Evolutionary conservation across 2,329 filamentous ascomycete genomes (phyloP), one percentile per base, ranked within the genome.

Genomic region (Sclerotinia glacialis): DNA sequence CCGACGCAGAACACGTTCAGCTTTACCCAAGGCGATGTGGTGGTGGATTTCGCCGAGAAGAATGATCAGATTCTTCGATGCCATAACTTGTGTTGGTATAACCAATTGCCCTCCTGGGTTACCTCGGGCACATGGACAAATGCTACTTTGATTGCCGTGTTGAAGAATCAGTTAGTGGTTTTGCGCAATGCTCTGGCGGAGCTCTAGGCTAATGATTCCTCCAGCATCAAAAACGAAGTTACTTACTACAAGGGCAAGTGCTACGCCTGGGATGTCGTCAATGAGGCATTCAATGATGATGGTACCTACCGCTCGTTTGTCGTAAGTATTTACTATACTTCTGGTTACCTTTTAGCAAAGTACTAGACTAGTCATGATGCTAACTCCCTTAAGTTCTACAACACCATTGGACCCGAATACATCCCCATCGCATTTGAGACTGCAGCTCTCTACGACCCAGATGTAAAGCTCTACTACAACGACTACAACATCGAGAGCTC

Each of bases 211-310:
- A 52, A 66, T 21, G 11, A 26, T 34, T 5, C 16, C 4, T 16
- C 4, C 37, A 66, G 64, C 76, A 86, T 91, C 70, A 80, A 82
- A 68, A 81, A 83, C 69, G 85, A 83, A 60, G 83, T 86, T 4
- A 80, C 78, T 12, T 82, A 88, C 74, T 89, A 84, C 78, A 84
- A 84, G 75, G 83, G 84, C 65, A 79, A 84, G 71, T 87, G 86
- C 76, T 85, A 85, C 74, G 80, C 82, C 40, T 90, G 86, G 86
- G 87, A 89, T 68, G 87, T 90, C 0, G 83, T 89, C 26, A 90
- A 89, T 74, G 86, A 90, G 78, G 84, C 83, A 14, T 80, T 87
- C 63, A 81, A 83, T 66, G 86, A 89, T 28, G 81, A 84, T 71
- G 85, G 85, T 21, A 81, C 79, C 16, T 85, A 80, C 76, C 79